These are phyloP conservation scores for Termitomyces sp. DNA, from an alignment of 768 basidiomycete genomes.

Conservation along the genomic window DNA sequence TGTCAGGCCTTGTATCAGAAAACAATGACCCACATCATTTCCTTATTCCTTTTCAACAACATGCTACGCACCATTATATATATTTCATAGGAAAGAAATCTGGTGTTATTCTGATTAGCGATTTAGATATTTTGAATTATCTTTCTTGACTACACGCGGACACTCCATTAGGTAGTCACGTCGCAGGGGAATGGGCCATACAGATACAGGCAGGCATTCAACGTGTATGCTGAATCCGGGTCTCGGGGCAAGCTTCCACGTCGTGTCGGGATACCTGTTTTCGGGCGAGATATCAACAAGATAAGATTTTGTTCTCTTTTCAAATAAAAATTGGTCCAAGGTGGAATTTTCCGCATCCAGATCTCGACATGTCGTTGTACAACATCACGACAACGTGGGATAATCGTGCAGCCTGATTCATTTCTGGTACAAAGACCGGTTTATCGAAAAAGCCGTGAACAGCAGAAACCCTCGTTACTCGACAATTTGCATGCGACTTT, in stretches of 20 bases:
- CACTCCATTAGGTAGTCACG: conserved; percentile 48
- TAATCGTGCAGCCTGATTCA: conserved; percentile 1
- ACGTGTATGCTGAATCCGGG: conserved; percentile 67
- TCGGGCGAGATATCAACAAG: conserved; percentile 52
- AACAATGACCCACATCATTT: conserved; percentile 19
- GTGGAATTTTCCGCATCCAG: conserved; percentile 2
- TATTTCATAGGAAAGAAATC: conserved; percentile 8
- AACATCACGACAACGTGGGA: conserved; percentile 6
- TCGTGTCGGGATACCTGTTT: conserved; percentile 58
- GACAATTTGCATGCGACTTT: conserved; percentile 9
- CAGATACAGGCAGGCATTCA: conserved; percentile 40
- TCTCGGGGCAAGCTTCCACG: conserved; percentile 57
- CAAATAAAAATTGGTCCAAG: background rate
- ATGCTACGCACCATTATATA: conserved; percentile 8
- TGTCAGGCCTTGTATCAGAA: conserved; percentile 30
- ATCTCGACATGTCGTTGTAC: conserved; percentile 6
- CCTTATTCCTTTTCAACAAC: conserved; percentile 13
- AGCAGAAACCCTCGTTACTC: conserved; percentile 2
- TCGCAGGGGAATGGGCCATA: conserved; percentile 47
- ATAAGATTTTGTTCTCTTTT: conserved; percentile 40
- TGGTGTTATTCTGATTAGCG: conserved; percentile 20
- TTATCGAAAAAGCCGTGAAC: background rate
- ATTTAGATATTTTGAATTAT: conserved; percentile 23
- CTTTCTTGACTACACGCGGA: conserved; percentile 19
- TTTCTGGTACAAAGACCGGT: conserved; percentile 6